Percentiles rank a stretch among this genome's conserved stretches.
phyloP scores from a whole-genome alignment of 176 grass and related monocot species.

The Oryza glaberrima region DNA sequence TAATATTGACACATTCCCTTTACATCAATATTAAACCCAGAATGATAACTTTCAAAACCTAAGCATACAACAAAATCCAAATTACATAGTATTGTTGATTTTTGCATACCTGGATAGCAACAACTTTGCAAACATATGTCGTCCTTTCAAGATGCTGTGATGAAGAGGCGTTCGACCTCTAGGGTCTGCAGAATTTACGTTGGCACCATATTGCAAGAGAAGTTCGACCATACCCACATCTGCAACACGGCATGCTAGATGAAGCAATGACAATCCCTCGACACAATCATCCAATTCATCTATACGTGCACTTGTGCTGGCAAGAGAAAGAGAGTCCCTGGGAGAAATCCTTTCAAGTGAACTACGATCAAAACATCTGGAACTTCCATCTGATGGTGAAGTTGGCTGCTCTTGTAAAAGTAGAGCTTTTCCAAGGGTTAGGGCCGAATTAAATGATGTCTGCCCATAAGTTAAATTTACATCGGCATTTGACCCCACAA shows the following conservation, averaged over 20 bases:
- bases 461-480: constrained; percentile 69
- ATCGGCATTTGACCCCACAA: constrained; percentile 73
- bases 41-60: background rate
- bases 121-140: constrained; percentile 57
- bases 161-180: constrained; percentile 80
- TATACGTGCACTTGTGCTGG: constrained; percentile 53
- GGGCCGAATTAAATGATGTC: constrained; percentile 49
- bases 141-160: constrained; percentile 85
- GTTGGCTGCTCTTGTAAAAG: constrained; percentile 76
- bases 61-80: background rate
- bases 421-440: constrained; percentile 78
- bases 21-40: background rate
- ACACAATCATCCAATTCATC: constrained; percentile 45
- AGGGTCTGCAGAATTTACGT: constrained; percentile 67
- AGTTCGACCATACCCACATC: constrained; percentile 97
- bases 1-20: background rate
- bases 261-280: constrained; percentile 84
- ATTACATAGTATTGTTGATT: background rate
- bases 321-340: constrained; percentile 43
- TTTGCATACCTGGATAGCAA: constrained; percentile 80
- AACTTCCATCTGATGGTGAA: constrained; percentile 53
- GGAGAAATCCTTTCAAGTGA: constrained; percentile 47
- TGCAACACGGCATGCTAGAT: constrained; percentile 75
- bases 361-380: constrained; percentile 40
- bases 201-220: constrained; percentile 91